A percentile compares a stretch with the other conserved stretches of the same genome.
Conservation (phyloP, 2,329 filamentous ascomycete species). For the Tolypocladium ovalisporum region DNA sequence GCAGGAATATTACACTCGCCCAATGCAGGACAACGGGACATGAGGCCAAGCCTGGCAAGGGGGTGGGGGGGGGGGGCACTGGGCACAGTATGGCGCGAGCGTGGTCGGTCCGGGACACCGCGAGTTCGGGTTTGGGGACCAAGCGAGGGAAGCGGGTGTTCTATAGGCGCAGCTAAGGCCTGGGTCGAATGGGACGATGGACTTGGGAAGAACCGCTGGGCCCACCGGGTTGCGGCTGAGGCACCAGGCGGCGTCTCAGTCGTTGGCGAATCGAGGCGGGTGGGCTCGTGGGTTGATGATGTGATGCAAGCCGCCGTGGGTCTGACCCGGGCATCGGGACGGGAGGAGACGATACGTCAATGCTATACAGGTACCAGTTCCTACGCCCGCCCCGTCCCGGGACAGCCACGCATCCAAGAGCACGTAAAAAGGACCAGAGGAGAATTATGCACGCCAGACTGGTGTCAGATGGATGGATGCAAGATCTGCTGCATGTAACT, state of each 20-base stretch:
- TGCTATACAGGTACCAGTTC: neutral
- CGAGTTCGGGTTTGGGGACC: neutral
- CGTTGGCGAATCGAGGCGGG: neutral
- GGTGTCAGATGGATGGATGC: neutral
- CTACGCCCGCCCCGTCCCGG: neutral
- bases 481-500: neutral
- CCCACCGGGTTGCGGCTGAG: neutral
- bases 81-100: neutral
- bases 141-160: neutral
- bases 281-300: neutral
- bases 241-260: neutral
- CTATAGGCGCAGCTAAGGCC: neutral
- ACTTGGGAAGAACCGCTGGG: neutral
- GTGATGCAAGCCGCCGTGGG: neutral
- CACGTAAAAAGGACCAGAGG: neutral
- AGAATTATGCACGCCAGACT: neutral
- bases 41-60: neutral
- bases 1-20: neutral
- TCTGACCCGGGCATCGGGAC: neutral
- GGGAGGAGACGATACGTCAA: neutral
- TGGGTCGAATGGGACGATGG: neutral
- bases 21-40: neutral
- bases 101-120: neutral
- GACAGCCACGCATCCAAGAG: neutral
- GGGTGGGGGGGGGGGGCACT: neutral